Conservation (phyloP, 2,329 filamentous ascomycete species). For the Colletotrichum karsti region DNA sequence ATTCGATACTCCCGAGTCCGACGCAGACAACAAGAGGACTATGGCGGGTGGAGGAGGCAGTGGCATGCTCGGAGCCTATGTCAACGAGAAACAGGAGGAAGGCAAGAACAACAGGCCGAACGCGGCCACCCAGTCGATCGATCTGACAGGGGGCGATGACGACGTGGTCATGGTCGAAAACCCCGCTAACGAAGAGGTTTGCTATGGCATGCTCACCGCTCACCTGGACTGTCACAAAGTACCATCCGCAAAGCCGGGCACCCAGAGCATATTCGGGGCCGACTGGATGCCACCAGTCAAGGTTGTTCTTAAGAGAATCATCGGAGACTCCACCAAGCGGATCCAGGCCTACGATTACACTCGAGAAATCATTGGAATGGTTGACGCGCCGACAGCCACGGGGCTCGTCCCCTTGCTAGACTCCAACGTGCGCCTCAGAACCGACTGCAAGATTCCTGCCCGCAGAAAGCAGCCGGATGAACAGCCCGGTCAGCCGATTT, state of each 20-base stretch:
- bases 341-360: slow-evolving; percentile 81
- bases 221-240: slow-evolving; percentile 73
- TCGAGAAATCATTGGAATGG: slow-evolving; percentile 75
- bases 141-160: slow-evolving; percentile 69
- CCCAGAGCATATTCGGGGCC: slow-evolving; percentile 64
- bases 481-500: slow-evolving; percentile 67
- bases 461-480: slow-evolving; percentile 73
- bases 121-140: slow-evolving; percentile 54
- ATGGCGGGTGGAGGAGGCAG: slow-evolving; percentile 52
- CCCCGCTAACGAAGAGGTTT: slow-evolving; percentile 75
- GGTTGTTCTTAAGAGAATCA: slow-evolving; percentile 70
- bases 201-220: slow-evolving; percentile 80
- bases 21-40: slow-evolving; percentile 48
- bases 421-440: slow-evolving; percentile 70
- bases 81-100: slow-evolving; percentile 67
- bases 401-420: slow-evolving; percentile 81
- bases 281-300: slow-evolving; percentile 78
- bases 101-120: slow-evolving; percentile 40
- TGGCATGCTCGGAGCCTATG: slow-evolving; percentile 70
- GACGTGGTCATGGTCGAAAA: slow-evolving; percentile 67
- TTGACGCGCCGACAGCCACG: slow-evolving; percentile 73
- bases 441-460: slow-evolving; percentile 75
- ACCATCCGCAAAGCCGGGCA: slow-evolving; percentile 73
- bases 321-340: slow-evolving; percentile 61
- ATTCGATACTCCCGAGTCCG: slow-evolving; percentile 52